Percentiles rank a stretch among this genome's conserved stretches.
Conservation (phyloP, 108 stramenopile genomes). For the Nitzschia putrida region DNA sequence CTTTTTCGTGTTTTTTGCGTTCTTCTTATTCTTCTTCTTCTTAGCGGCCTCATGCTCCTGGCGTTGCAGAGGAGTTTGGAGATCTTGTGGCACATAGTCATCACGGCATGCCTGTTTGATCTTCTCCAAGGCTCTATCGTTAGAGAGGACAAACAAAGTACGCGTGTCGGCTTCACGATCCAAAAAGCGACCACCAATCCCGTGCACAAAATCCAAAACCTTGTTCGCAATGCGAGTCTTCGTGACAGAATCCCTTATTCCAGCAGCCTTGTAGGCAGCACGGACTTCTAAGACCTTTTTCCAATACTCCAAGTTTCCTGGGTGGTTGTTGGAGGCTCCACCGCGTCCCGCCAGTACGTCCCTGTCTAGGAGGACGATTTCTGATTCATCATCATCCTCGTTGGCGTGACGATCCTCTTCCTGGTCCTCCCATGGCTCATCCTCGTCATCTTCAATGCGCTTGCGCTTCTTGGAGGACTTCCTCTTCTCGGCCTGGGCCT, state of each 20-base stretch:
- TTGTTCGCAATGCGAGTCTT: slow-evolving; percentile 12
- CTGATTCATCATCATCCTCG: too few species aligned
- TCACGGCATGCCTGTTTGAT: slow-evolving; percentile 29
- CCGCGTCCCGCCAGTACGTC: slow-evolving; percentile 30
- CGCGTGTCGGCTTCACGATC: slow-evolving; percentile 11
- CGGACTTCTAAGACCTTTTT: not conserved
- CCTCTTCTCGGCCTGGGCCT: too few species aligned
- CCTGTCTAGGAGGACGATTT: too few species aligned
- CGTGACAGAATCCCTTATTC: not conserved
- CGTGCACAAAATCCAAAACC: slow-evolving; percentile 8
- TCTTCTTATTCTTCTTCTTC: too few species aligned
- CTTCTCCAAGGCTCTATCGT: slow-evolving; percentile 12
- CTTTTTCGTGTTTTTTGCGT: too few species aligned
- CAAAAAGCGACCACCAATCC: slow-evolving; percentile 17
- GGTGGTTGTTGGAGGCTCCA: slow-evolving; percentile 16
- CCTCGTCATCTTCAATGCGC: too few species aligned
- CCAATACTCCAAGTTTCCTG: slow-evolving; percentile 3
- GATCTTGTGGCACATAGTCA: slow-evolving; percentile 10
- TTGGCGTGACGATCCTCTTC: too few species aligned
- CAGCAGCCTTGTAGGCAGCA: not conserved
- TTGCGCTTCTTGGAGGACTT: too few species aligned
- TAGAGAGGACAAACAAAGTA: slow-evolving; percentile 16
- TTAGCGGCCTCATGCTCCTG: too few species aligned
- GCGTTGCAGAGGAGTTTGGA: too few species aligned
- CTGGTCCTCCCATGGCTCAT: too few species aligned